Base-by-base conservation (phyloP, 805 yeast species). In the Hanseniaspora lindneri region DNA sequence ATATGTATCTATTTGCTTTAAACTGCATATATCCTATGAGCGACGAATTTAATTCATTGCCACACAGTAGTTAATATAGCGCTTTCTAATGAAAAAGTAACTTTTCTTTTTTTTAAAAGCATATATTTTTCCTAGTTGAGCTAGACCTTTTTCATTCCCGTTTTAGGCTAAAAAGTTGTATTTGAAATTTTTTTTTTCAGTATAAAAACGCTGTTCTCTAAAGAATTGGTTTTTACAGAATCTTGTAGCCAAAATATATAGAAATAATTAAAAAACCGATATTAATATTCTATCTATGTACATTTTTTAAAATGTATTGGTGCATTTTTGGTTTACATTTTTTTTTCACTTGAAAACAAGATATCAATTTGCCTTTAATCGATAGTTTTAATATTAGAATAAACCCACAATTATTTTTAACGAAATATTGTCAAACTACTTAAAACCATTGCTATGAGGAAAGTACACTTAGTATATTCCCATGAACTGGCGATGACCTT, bases 401-500 rank as follows among this genome's bases (percentile, higher is more conserved):
- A 37, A 37, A 7, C 16, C 39, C 25, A 7, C 14, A 10, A 19
- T 35, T 21, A 35, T 35, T 20, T 35, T 33, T 33, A 33, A 16
- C 21, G 5, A 33, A 33, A 17, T 33, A 33, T 33, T 46, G 39
- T 46, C 49, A 46, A 46, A 46, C 49, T 46, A 46, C 80, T 82
- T 84, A 86, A 86, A 86, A 86, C 96, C 96, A 86, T 86, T 86
- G 95, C 88, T 77, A 84, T 46, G 49, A 46, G 49, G 49, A 46
- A 41, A 37, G 49, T 46, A 46, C 43, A 25, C 20, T 21, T 5
- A 14, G 43, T 46, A 46, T 46, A 42, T 40, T 80, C 76, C 87
- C 94, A 84, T 84, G 94, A 84, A 80, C 79, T 73, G 83, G 88
- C 81, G 95, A 84, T 84, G 94, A 84, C 95, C 95, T 84, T 78